Evolutionary conservation across 495 filamentous ascomycete species (phyloP).

Genomic region (Podospora conica): DNA sequence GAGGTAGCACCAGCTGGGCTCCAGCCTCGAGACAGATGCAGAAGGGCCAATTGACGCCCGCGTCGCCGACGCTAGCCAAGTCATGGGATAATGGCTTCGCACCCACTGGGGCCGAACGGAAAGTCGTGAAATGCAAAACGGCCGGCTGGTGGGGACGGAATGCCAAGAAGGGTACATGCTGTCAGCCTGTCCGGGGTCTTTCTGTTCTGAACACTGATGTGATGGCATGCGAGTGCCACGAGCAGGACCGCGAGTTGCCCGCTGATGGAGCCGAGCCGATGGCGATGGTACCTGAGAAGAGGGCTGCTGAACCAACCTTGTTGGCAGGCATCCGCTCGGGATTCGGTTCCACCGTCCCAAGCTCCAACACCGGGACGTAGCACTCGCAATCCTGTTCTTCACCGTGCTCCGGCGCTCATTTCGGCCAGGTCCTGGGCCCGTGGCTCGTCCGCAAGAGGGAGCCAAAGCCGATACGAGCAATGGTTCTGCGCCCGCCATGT

Average conservation of each 20-base stretch:
- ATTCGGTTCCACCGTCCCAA: background rate
- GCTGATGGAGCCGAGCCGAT: background rate
- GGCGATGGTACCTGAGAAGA: slow-evolving; percentile 9
- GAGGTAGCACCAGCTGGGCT: slow-evolving; percentile 3
- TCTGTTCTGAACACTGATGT: background rate
- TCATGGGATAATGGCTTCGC: slow-evolving; percentile 11
- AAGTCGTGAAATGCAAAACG: background rate
- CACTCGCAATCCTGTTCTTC: slow-evolving; percentile 8
- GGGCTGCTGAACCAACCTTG: background rate
- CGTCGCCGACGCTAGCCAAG: slow-evolving; percentile 2
- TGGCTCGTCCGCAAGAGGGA: background rate
- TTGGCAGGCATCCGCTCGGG: background rate
- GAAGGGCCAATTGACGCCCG: slow-evolving; percentile 11
- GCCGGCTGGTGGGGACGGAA: background rate
- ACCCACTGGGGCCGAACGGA: background rate
- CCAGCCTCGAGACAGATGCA: slow-evolving; percentile 9
- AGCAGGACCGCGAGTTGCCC: background rate
- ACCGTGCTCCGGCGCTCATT: slow-evolving; percentile 6
- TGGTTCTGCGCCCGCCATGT: background rate
- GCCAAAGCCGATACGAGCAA: background rate
- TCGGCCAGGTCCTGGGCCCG: background rate
- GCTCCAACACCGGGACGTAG: background rate
- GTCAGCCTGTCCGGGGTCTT: background rate
- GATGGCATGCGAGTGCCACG: background rate
- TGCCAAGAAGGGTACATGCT: background rate